Base-by-base conservation (phyloP, 768 basidiomycete species). In the Heimioporus sp. region DNA sequence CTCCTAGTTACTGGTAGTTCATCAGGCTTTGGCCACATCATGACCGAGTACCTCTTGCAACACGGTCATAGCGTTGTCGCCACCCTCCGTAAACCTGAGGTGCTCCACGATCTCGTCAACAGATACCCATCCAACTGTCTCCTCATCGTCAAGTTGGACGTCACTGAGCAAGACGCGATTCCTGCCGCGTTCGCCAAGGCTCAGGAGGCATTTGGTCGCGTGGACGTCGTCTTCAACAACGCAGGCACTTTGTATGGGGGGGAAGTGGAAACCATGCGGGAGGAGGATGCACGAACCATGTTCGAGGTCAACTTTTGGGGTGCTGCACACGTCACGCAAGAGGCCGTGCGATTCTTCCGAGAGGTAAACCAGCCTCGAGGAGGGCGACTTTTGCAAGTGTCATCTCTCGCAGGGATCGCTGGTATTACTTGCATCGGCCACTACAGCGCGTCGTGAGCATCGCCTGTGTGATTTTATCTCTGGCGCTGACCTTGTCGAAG, bases 231-330 rank as follows among this genome's bases (percentile, higher is more conserved):
- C 13, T 69, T 70, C 55, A 71, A 65, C 59, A 73, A 72, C 38
- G 71, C 71, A 0, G 73, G 68, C 10, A 37, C 39, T 45, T 57
- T 8, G 60, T 50, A 44, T n/a, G 17, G 60, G 2, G 66, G 63
- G 0, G 73, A 77, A 52, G 52, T 73, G 15, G 77, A 76, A 57
- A 66, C 55, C 11, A 43, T 64, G 10, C 57, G 61, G 12, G 70
- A 71, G 5, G 52, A 57, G 3, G 58, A 61, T 0, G 72, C 72
- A 5, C 65, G 71, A 7, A 50, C 50, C 15, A 19, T 69, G 53
- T 73, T 77, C 38, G 73, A 75, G 3, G 65, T 68, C 47, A 64
- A 62, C 41, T 73, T 74, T 46, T 73, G 69, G 70, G 70, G 72
- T 15, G 62, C 65, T 24, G 53, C 53, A 17, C 56, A 63, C 36